Conservation (phyloP, 768 basidiomycete species). For the Gautieria morchelliformis region DNA sequence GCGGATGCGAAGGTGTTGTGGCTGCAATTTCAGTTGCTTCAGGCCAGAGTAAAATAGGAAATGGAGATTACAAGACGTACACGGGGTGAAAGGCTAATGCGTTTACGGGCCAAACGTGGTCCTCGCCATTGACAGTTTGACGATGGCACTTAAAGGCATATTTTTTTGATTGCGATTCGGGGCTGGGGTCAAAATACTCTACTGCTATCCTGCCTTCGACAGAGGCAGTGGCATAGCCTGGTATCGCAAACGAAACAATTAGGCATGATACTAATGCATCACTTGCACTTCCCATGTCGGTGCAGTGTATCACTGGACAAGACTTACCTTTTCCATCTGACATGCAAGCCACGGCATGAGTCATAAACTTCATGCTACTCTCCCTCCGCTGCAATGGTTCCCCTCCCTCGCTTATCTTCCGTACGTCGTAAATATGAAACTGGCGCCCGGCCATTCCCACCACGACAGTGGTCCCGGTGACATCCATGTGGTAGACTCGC, state of each 20-base stretch:
- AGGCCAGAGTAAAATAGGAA: background rate
- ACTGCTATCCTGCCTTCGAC: constrained; percentile 96
- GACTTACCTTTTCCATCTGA: constrained; percentile 74
- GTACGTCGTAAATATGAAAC: constrained; percentile 82
- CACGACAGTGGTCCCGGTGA: constrained; percentile 70
- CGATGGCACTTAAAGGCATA: constrained; percentile 98
- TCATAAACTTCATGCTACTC: constrained; percentile 93
- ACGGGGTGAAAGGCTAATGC: constrained; percentile 88
- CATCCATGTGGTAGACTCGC: constrained; percentile 78
- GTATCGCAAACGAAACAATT: background rate
- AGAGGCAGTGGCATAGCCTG: constrained; percentile 87
- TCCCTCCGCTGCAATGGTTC: constrained; percentile 73
- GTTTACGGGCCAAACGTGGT: constrained; percentile 96
- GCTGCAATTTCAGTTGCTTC: constrained; percentile 26
- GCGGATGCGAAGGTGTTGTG: constrained; percentile 94
- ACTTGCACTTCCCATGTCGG: background rate
- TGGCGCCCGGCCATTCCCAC: constrained; percentile 88
- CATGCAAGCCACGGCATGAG: constrained; percentile 86
- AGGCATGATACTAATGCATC: background rate
- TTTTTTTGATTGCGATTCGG: constrained; percentile 71
- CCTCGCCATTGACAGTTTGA: constrained; percentile 79
- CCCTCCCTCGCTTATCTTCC: constrained; percentile 46
- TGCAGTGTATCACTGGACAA: background rate
- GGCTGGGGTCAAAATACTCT: constrained; percentile 86
- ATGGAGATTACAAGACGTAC: constrained; percentile 29